Conservation (phyloP, 139 green algal species). For the Dunaliella primolecta region DNA sequence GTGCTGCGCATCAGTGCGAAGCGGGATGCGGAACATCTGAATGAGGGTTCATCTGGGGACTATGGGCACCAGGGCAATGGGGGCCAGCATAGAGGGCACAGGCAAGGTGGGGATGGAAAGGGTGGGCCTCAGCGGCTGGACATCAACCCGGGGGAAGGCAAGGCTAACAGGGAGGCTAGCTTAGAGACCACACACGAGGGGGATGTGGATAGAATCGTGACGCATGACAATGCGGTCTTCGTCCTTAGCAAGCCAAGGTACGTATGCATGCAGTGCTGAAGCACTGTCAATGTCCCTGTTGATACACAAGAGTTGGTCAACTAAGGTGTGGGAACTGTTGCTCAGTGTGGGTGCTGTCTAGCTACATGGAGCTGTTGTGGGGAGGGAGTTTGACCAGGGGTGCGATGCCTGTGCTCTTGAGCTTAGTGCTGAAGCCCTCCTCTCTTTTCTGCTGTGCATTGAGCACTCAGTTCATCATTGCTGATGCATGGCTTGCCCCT, state of each 20-base stretch:
- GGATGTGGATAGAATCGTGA: not conserved
- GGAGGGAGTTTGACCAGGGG: too few species aligned
- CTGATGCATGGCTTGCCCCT: too few species aligned
- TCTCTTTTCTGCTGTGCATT: too few species aligned
- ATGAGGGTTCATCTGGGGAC: not conserved
- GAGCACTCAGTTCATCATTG: too few species aligned
- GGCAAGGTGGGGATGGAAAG: not conserved
- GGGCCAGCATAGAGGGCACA: not conserved
- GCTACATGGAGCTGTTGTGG: too few species aligned
- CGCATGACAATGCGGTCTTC: not conserved
- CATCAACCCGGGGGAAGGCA: not conserved
- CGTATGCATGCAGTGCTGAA: not conserved
- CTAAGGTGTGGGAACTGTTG: too few species aligned
- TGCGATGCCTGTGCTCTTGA: too few species aligned
- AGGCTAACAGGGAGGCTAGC: slow-evolving; percentile 4
- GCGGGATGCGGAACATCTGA: not conserved
- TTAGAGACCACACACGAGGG: not conserved
- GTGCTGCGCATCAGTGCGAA: slow-evolving; percentile 41
- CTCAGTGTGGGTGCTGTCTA: too few species aligned
- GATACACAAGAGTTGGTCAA: too few species aligned
- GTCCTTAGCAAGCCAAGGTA: not conserved
- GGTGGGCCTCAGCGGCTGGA: not conserved
- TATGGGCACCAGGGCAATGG: not conserved
- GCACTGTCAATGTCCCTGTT: not conserved
- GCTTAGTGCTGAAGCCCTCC: too few species aligned